Evolutionary conservation across 192 early-diverging fungal species (phyloP), one percentile per base, ranked within the genome.

Genomic region (Dissophora globulifera): DNA sequence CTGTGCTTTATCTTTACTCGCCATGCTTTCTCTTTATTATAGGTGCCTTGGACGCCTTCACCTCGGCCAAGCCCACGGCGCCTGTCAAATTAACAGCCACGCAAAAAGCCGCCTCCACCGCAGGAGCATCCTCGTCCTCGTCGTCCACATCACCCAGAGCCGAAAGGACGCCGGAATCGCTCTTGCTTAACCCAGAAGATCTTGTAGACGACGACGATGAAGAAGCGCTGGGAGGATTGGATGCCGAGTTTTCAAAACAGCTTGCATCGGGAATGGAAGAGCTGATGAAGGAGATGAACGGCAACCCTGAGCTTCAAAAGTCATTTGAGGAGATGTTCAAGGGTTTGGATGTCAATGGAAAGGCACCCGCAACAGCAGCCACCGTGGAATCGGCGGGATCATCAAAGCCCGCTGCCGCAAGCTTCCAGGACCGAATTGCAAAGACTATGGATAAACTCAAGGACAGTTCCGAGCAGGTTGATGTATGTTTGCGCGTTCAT

Each of bases 361-460:
- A 65, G 35, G 52, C 57, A 5, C 69, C 50, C 9, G 43, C 58
- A 60, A 30, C 35, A 16, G 50, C 60, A 38, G 20, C 60, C 22
- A 17, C 63, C 15, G n/a, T 50, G n/a, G 50, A 50, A 32, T n/a
- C 67, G 26, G 29, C 66, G 19, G 13, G 32, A 12, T 43, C 53
- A 23, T 15, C 67, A 26, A 30, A 56, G 23, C n/a, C 30, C 19
- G 42, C 26, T 45, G 38, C 27, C 19, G 52, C 63, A 20, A 85
- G 87, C 46, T 98, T 98, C 85, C 94, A 97, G 69, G 91, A 94
- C 61, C 89, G 86, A 38, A 94, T 98, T 62, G 87, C 89, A 45
- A 86, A 94, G 45, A 98, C 96, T 13, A 90, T 98, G 87, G 87
- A 87, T 62, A 95, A 96, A 57, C 78, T 98, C 13, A 91, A 93